Conservation (phyloP, 768 basidiomycete species). For the Lenzites betulinus region DNA sequence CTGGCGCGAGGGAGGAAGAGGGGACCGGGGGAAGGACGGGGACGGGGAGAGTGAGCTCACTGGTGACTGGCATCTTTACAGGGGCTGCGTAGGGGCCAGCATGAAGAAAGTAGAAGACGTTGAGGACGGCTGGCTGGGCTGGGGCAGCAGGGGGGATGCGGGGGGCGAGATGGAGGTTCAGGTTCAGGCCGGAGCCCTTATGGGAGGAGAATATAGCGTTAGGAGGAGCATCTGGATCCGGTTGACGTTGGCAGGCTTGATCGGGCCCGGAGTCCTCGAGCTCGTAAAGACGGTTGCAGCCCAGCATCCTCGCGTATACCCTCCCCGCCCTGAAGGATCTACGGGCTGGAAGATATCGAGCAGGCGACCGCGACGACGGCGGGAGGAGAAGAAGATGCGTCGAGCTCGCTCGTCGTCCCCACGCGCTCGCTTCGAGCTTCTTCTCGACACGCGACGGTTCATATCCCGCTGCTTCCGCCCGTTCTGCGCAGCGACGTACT, state of each 20-base stretch:
- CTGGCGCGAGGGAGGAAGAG: background rate
- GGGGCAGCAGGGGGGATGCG: background rate
- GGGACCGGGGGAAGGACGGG: background rate
- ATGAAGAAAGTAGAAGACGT: conserved; percentile 17
- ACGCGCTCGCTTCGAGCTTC: conserved; percentile 16
- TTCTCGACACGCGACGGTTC: conserved; percentile 7
- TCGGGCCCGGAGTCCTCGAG: conserved; percentile 11
- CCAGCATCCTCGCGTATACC: background rate
- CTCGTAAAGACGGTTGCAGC: conserved; percentile 6
- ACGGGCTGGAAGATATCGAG: background rate
- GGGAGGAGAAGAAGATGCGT: conserved; percentile 1
- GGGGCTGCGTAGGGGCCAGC: background rate
- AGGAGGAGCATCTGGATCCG: conserved; percentile 15
- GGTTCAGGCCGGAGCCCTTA: conserved; percentile 2
- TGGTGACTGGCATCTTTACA: conserved; percentile 13
- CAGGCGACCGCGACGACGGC: background rate
- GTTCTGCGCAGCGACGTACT: background rate
- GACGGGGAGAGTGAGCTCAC: conserved; percentile 13
- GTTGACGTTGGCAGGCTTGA: conserved; percentile 18
- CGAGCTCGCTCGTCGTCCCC: conserved; percentile 5
- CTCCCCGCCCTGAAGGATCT: background rate
- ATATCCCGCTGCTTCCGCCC: background rate
- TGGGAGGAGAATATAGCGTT: conserved; percentile 16
- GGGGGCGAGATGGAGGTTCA: conserved; percentile 2
- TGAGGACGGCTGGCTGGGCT: background rate